Evolutionary conservation across 2,329 filamentous ascomycete genomes (phyloP), one percentile per base, ranked within the genome.

Genomic region (Arthroderma uncinatum): DNA sequence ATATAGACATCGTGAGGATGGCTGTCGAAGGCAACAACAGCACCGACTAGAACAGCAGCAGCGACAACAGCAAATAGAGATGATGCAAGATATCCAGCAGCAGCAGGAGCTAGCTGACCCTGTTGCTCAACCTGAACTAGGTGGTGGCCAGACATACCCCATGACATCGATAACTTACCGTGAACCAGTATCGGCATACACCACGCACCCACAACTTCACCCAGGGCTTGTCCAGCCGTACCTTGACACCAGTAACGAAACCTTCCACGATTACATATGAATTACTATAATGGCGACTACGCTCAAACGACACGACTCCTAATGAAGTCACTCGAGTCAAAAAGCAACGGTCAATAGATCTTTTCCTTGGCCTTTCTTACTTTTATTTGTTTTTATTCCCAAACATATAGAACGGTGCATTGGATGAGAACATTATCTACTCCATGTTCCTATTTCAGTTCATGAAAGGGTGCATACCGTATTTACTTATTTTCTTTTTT

Each of bases 1-100:
- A 23, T 34, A 23, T 36, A 63, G 61, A 8, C 62, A 63, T 53
- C 55, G 56, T 25, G 60, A 61, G 44, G 62, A 61, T 47, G 62
- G 62, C n/a, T 63, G 62, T 52, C 59, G 57, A 55, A 58, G 54
- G 39, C 59, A 58, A 37, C 53, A 56, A n/a, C 57, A 56, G 25
- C 55, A 58, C 21, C 21, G 50, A 37, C 33, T 14, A 53, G n/a
- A 21, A 23, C 30, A 53, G 33, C 30, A 53, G 23, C n/a, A 53
- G 23, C 36, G 44, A 10, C 23, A 40, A 12, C 36, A 55, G 19
- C 23, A 40, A 12, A 21, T 21, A 37, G 8, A n/a, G 23, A 7
- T 16, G 23, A n/a, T 25, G 16, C 44, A 50, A 16, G 23, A 30
- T n/a, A 9, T 8, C 21, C 42, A 48, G 42, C 42, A n/a, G 14